Percentiles rank a stretch among this genome's conserved stretches.
Evolutionary conservation across 2,329 filamentous ascomycete genomes (phyloP).

Genomic region (Aureobasidium vineae): DNA sequence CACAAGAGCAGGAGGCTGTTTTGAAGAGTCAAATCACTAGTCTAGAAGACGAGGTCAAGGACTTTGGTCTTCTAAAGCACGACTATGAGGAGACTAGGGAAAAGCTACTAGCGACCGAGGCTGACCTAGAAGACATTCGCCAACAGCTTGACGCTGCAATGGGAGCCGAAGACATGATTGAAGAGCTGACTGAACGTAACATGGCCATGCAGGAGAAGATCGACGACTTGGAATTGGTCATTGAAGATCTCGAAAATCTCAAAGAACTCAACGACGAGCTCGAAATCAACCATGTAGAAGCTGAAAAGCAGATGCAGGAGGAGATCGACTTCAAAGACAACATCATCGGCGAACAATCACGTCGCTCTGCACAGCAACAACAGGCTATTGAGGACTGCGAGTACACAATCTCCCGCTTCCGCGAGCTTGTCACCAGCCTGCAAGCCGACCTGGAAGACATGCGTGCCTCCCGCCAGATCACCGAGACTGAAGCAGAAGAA

Average conservation of each 20-base stretch:
- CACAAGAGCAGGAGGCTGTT: slow-evolving; percentile 79
- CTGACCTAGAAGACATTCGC: slow-evolving; percentile 77
- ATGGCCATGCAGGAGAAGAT: slow-evolving; percentile 79
- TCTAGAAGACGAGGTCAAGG: slow-evolving; percentile 44
- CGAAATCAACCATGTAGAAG: slow-evolving; percentile 87
- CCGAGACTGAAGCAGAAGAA: slow-evolving; percentile 88
- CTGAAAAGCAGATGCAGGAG: slow-evolving; percentile 90
- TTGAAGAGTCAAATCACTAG: slow-evolving; percentile 60
- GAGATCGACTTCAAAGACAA: slow-evolving; percentile 87
- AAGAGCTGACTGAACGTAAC: slow-evolving; percentile 85
- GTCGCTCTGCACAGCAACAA: slow-evolving; percentile 72
- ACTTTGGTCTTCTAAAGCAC: slow-evolving; percentile 48
- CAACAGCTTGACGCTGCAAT: slow-evolving; percentile 88
- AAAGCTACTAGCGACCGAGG: slow-evolving; percentile 69
- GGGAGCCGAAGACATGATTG: slow-evolving; percentile 89
- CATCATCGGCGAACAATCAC: slow-evolving; percentile 76
- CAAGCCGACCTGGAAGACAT: slow-evolving; percentile 89
- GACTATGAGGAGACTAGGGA: slow-evolving; percentile 69
- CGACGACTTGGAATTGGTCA: slow-evolving; percentile 73
- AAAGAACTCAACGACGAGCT: slow-evolving; percentile 95
- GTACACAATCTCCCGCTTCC: slow-evolving; percentile 83
- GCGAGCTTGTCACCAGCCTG: slow-evolving; percentile 80
- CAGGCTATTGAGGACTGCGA: slow-evolving; percentile 81
- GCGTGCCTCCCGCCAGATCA: slow-evolving; percentile 85
- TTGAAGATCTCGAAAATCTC: slow-evolving; percentile 83